Base-by-base conservation (phyloP, 2,329 filamentous ascomycete genomes). In the Colletotrichum melonis region DNA sequence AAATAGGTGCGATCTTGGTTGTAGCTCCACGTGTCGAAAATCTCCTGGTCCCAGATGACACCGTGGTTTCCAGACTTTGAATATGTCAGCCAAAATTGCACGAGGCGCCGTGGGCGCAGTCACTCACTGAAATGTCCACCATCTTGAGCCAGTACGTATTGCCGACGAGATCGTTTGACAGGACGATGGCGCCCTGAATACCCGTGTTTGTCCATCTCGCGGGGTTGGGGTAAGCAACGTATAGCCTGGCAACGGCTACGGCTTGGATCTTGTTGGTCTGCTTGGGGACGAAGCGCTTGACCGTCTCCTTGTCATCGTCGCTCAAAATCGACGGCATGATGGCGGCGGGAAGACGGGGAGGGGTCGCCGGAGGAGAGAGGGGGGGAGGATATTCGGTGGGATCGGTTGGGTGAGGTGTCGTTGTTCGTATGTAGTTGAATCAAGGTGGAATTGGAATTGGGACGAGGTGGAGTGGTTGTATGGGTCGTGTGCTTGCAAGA, bases 1-100 rank as follows among this genome's bases (percentile, higher is more conserved):
- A 99, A 99, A 85, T 98, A 99, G 73, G 94, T 96, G 74, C 97
- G 92, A 82, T 99, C 97, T 81, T 98, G 96, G 84, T 98, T 98
- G 87, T 98, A 99, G 75, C 89, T 88, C 88, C 97, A 98, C 63
- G 92, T 92, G 78, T 99, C 96, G 85, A 97, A 99, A 78, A 99
- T 95, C 84, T 99, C 97, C 85, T 98, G 96, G 80, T 98, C 95
- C 95, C 95, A 98, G 79, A 98, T 93, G 63, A 98, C 95, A 71
- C 96, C 95, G 81, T 93, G 91, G 80, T 91, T 92, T 63, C 92
- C 87, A 70, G 94, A 89, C 92, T 96, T 80, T 58, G 74, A 38
- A 24, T n/a, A 54, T 67, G 65, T 69, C 42, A 72, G 71, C 76
- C 78, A 69, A 78, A 67, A 24, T 24, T 55, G 38, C 60, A 71